Conservation (phyloP, 495 filamentous ascomycete genomes). For the Parmelia sp. region DNA sequence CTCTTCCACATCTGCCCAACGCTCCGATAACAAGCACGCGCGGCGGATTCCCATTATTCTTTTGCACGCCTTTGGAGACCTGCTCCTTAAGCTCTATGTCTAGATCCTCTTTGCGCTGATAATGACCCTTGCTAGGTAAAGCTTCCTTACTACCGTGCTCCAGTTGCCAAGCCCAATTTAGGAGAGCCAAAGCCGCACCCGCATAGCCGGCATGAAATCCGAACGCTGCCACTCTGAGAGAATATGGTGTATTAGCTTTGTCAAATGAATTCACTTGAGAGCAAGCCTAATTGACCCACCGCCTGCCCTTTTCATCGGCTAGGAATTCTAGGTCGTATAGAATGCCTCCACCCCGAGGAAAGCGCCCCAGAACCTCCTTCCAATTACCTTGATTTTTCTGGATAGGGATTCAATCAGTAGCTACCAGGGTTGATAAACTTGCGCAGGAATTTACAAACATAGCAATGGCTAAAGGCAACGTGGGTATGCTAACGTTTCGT, state of each 20-base stretch:
- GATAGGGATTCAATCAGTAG: background rate
- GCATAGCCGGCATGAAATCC: slow-evolving; percentile 14
- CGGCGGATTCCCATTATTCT: slow-evolving; percentile 45
- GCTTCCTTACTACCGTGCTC: slow-evolving; percentile 56
- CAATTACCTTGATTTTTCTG: slow-evolving; percentile 76
- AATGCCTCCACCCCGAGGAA: slow-evolving; percentile 72
- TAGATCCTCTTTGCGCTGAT: slow-evolving; percentile 69
- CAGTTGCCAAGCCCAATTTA: slow-evolving; percentile 87
- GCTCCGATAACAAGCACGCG: slow-evolving; percentile 56
- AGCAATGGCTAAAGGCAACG: slow-evolving; percentile 58
- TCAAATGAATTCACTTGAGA: background rate
- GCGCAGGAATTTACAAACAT: slow-evolving; percentile 29
- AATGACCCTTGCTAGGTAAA: slow-evolving; percentile 63
- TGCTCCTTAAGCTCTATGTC: slow-evolving; percentile 66
- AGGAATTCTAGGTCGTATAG: slow-evolving; percentile 91
- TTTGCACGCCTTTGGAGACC: slow-evolving; percentile 49
- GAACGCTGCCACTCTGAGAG: slow-evolving; percentile 13
- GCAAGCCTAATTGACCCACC: slow-evolving; percentile 51
- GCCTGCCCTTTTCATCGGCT: slow-evolving; percentile 65
- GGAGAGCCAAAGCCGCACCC: slow-evolving; percentile 65
- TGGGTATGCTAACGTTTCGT: slow-evolving; percentile 51
- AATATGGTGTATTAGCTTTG: background rate
- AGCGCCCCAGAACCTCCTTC: slow-evolving; percentile 74
- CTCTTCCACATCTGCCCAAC: slow-evolving; percentile 79
- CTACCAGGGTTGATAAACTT: background rate